A percentile compares a stretch with the other conserved stretches of the same genome.
Evolutionary conservation across 1,284 basidiomycete genomes (phyloP).

Genomic region (Austroboletus niveus): DNA sequence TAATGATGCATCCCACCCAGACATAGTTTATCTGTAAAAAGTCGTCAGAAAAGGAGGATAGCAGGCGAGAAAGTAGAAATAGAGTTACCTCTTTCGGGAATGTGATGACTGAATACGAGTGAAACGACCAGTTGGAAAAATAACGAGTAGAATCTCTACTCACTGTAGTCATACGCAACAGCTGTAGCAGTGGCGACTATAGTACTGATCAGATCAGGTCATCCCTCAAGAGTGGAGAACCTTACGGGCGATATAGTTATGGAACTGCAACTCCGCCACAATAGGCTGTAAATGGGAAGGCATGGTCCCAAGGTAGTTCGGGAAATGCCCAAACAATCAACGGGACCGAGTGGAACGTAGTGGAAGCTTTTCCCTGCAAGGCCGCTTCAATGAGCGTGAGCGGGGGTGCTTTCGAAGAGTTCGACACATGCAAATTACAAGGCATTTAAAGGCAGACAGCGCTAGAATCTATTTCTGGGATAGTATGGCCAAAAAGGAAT

Average conservation of each 20-base stretch:
- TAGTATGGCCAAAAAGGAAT: no score
- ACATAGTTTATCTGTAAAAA: slow-evolving; percentile 12
- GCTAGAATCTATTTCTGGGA: no score
- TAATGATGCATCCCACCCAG: slow-evolving; percentile 17
- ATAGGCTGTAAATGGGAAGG: slow-evolving; percentile 1
- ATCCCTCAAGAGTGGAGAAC: not conserved
- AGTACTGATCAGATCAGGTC: slow-evolving; percentile 1
- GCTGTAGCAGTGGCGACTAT: slow-evolving; percentile 12
- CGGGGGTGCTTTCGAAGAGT: no score
- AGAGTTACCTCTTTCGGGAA: slow-evolving; percentile 16
- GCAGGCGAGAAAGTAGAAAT: not conserved
- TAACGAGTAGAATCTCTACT: not conserved
- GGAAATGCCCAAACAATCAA: no score
- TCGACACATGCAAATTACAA: no score
- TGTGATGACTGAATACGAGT: slow-evolving; percentile 12
- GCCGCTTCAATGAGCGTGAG: no score
- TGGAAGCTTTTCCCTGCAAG: no score
- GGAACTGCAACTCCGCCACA: slow-evolving; percentile 12
- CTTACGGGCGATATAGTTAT: slow-evolving; percentile 16
- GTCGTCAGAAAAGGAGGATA: not conserved
- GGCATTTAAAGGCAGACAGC: no score
- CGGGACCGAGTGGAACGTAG: no score
- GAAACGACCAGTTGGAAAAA: not conserved
- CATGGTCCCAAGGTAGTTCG: no score
- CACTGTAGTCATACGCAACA: slow-evolving; percentile 22